Evolutionary conservation across 2,329 filamentous ascomycete species (phyloP).

Genomic region (Colletotrichum shisoi): DNA sequence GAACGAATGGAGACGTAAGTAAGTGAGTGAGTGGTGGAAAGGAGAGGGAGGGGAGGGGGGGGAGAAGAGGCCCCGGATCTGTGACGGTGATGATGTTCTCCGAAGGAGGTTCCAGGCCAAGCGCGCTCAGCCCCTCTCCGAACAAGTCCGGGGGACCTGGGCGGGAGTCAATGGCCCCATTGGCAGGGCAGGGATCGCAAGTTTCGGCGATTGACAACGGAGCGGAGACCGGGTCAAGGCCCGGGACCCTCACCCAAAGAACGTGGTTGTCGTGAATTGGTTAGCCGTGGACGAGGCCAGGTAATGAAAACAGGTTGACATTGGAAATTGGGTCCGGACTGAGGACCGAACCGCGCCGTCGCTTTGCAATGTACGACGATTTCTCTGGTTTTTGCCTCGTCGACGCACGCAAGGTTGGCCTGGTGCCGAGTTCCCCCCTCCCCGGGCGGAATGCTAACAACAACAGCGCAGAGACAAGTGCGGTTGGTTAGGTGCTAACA

Average conservation of each 20-base stretch:
- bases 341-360: neutral
- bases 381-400: no score
- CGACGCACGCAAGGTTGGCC: neutral
- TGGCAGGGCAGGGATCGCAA: neutral
- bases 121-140: neutral
- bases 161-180: neutral
- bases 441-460: neutral
- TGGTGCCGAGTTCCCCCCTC: neutral
- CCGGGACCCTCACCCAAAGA: neutral
- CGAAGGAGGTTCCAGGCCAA: neutral
- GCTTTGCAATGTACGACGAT: no score
- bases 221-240: constrained; percentile 1
- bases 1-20: neutral
- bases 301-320: neutral
- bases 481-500: no score
- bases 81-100: neutral
- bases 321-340: neutral
- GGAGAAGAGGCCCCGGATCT: neutral
- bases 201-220: neutral
- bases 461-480: neutral
- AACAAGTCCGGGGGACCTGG: constrained; percentile 7
- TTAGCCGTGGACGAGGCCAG: neutral
- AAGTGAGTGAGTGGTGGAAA: neutral
- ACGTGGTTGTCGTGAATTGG: constrained; percentile 1
- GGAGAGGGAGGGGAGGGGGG: neutral